Conservation (phyloP, 306 rosid species). For the Abrus precatorius region DNA sequence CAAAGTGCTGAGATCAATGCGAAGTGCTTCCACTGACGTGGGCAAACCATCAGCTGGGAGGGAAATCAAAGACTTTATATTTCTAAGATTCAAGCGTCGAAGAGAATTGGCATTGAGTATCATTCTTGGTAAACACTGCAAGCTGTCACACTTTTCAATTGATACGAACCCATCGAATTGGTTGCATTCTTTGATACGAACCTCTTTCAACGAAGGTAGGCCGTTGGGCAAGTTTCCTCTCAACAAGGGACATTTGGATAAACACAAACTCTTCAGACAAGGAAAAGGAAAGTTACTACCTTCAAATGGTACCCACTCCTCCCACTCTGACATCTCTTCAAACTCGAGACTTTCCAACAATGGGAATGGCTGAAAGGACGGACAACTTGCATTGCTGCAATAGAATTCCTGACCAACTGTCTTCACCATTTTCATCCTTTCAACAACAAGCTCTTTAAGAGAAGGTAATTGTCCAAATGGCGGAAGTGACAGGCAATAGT, state of each 20-base stretch:
- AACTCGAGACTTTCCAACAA: not conserved
- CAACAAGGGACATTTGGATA: not conserved
- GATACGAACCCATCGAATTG: not conserved
- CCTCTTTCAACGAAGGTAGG: too few relatives aligned
- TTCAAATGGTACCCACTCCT: not conserved
- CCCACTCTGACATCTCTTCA: not conserved
- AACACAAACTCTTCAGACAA: not conserved
- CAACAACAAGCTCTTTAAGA: too few relatives aligned
- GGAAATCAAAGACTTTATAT: not conserved
- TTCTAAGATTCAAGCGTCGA: not conserved
- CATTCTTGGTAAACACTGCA: not conserved
- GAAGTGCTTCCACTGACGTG: too few relatives aligned
- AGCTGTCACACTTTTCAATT: not conserved
- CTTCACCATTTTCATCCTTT: too few relatives aligned
- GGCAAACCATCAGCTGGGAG: not conserved
- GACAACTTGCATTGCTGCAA: not conserved
- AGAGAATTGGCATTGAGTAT: not conserved
- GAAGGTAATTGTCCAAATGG: too few relatives aligned
- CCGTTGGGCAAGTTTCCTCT: not conserved
- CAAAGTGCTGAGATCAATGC: too few relatives aligned
- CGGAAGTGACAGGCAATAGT: not conserved
- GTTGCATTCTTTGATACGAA: not conserved
- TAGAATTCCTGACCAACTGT: not conserved
- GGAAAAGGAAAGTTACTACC: constrained; percentile 2
- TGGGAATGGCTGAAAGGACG: not conserved